Base-by-base conservation (phyloP, 495 filamentous ascomycete genomes). In the Neurospora pannonica region DNA sequence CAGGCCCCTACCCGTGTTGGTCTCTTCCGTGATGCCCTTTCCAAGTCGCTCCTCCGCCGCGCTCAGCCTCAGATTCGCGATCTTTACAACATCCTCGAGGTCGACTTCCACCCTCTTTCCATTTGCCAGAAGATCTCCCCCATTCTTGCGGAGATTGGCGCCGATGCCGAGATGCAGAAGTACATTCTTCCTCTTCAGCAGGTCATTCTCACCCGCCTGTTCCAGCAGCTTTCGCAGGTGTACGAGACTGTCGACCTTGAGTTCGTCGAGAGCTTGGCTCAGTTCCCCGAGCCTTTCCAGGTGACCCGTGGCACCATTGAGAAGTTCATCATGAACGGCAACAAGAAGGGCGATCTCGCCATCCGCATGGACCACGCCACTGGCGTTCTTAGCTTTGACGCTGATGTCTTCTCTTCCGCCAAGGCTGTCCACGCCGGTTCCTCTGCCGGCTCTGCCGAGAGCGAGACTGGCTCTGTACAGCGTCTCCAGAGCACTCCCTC, bases 291-390 rank as follows among this genome's bases (percentile, higher is more conserved):
- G 78, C 95, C 96, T 34, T 98, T 97, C 90, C 92, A 97, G 85
- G 94, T 98, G 76, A 92, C 88, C 75, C 91, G 92, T 46, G 91
- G 90, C 76, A 97, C 93, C 75, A 97, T 99, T 74, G 96, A 99
- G 86, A 99, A 99, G 86, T 99, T 99, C 88, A 98, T 99, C 88
- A 99, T 99, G 96, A 99, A 99, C 84, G 96, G 96, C 74, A 98
- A 96, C 88, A 99, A 99, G 89, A 99, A 99, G 88, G 96, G 96
- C 38, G 97, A 99, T 78, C 88, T 99, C 70, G 92, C 96, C 60
- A 97, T 99, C 79, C 95, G 96, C 73, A 92, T 99, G 79, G 93
- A 98, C 79, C 96, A 99, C 82, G 93, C 93, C 74, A 93, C 94
- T 36, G 94, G 97, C 71, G 91, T 97, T 70, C 89, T 99, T 70